Evolutionary conservation across 2,329 filamentous ascomycete species (phyloP).

Genomic region (Talaromyces sp.): DNA sequence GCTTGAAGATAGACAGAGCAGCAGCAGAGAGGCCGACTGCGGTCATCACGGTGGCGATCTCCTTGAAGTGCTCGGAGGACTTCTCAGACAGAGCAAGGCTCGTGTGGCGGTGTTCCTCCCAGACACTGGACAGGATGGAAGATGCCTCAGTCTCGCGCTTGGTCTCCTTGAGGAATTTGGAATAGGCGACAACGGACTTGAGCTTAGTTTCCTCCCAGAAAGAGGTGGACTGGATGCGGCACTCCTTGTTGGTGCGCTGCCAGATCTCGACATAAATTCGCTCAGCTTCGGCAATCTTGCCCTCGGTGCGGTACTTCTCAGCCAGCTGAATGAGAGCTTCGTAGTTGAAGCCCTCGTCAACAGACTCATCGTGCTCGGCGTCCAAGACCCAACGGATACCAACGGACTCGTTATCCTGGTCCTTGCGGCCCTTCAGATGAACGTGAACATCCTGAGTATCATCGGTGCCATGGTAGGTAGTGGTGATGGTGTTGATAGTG

Average conservation of each 20-base stretch:
- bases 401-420: conserved; percentile 10
- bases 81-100: conserved; percentile 45
- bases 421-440: conserved; percentile 30
- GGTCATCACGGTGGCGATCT: conserved; percentile 51
- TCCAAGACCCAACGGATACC: conserved; percentile 37
- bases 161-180: conserved; percentile 50
- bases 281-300: conserved; percentile 45
- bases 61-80: conserved; percentile 39
- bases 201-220: conserved; percentile 55
- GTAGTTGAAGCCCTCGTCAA: conserved; percentile 35
- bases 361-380: conserved; percentile 44
- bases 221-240: conserved; percentile 44
- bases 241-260: conserved; percentile 54
- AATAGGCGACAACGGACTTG: conserved; percentile 50
- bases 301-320: conserved; percentile 39
- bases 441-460: conserved; percentile 32
- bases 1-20: conserved; percentile 54
- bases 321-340: conserved; percentile 42
- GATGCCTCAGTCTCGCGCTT: conserved; percentile 50
- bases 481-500: conserved; percentile 25
- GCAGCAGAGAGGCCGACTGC: conserved; percentile 48
- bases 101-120: conserved; percentile 54
- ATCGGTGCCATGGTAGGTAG: conserved; percentile 18
- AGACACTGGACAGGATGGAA: conserved; percentile 50
- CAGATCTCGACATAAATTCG: conserved; percentile 54